phyloP scores from a whole-genome alignment of 208 protist species.

The Leptomonas seymouri region DNA sequence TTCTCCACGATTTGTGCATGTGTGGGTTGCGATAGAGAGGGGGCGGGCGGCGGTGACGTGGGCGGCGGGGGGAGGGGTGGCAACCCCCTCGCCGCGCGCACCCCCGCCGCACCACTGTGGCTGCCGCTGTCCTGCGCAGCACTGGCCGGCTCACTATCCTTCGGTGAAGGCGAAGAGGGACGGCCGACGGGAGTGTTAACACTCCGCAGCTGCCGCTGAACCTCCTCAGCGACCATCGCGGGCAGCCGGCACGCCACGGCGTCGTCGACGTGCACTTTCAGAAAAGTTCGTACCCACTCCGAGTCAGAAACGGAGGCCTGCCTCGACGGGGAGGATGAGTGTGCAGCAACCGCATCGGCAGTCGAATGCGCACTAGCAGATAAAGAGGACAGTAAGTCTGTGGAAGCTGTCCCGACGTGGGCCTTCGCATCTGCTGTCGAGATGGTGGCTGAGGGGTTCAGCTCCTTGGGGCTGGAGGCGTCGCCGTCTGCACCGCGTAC shows the following conservation, averaged over 20 bases:
- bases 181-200: not conserved
- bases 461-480: not conserved
- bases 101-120: not conserved
- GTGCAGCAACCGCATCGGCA: too few species aligned
- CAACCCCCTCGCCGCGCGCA: constrained; percentile 4
- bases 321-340: too few species aligned
- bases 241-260: constrained; percentile 16
- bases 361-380: constrained; percentile 3
- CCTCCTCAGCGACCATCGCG: constrained; percentile 32
- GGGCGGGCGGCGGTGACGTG: not conserved
- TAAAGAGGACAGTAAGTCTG: not conserved
- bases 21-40: not conserved
- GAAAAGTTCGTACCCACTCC: constrained; percentile 40
- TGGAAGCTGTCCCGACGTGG: not conserved
- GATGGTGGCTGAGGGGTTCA: not conserved
- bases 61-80: constrained; percentile 10
- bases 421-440: not conserved
- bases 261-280: constrained; percentile 37
- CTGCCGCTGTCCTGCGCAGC: too few species aligned
- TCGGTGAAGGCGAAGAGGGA: too few species aligned
- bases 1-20: not conserved
- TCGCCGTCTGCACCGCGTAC: not conserved
- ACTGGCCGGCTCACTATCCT: too few species aligned
- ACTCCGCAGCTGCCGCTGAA: constrained; percentile 33
- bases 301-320: not conserved